Evolutionary conservation across 2,329 filamentous ascomycete genomes (phyloP).

Genomic region (Phialophora chinensis): DNA sequence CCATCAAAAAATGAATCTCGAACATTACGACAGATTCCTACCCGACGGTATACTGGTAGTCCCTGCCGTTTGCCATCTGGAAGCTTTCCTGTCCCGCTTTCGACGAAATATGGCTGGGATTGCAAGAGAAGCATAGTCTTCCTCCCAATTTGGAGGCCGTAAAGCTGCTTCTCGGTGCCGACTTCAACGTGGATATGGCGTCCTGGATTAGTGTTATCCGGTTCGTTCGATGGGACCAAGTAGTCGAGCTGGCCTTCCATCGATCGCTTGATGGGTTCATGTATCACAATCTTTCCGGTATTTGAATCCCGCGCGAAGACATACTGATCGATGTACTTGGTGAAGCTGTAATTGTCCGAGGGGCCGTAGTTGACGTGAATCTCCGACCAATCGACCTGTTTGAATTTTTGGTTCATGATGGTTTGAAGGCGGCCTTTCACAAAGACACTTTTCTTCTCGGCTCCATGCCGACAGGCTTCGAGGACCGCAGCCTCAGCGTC

Average conservation of each 20-base stretch:
- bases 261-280: slow-evolving; percentile 7
- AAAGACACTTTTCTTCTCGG: slow-evolving; percentile 6
- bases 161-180: not conserved
- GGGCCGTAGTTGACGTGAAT: not conserved
- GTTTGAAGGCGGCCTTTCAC: slow-evolving; percentile 4
- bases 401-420: slow-evolving; percentile 2
- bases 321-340: slow-evolving; percentile 7
- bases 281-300: slow-evolving; percentile 6
- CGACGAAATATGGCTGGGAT: not conserved
- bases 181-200: not conserved
- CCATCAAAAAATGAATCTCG: not conserved
- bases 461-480: slow-evolving; percentile 9
- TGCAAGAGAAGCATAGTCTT: slow-evolving; percentile 3
- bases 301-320: slow-evolving; percentile 7
- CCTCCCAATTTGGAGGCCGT: not conserved
- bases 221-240: not conserved
- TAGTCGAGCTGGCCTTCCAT: slow-evolving; percentile 14
- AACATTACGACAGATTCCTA: not conserved
- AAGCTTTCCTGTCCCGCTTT: not conserved
- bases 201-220: not conserved
- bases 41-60: not conserved
- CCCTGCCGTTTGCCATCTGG: not conserved
- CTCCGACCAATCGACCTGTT: slow-evolving; percentile 8
- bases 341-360: not conserved
- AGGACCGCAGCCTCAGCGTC: not conserved